Evolutionary conservation across 768 basidiomycete species (phyloP), one percentile per base, ranked within the genome.

Genomic region (Pleurotus djamor): DNA sequence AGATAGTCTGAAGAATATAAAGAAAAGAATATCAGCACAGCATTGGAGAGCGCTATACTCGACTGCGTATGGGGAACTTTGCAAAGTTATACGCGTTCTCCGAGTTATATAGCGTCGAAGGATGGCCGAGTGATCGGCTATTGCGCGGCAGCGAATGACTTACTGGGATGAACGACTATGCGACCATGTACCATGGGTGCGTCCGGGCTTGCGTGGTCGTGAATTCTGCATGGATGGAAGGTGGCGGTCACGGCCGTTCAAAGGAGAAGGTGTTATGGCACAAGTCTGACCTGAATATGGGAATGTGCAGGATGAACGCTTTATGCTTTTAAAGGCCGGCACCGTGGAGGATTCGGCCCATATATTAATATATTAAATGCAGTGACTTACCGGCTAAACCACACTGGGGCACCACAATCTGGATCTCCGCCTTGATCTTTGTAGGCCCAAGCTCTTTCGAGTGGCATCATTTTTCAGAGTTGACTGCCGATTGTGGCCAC

Each of bases 251-350:
- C 49, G 34, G 49, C 8, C 16, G 49, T 41, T 14, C 9, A 56
- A 10, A 28, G 54, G 54, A 37, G 54, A 54, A 54, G 52, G 44
- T 56, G 54, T 56, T 41, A 56, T 56, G 54, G 52, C 52, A 36
- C 35, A 35, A 54, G 41, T 56, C 38, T 56, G 54, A 44, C 54
- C 54, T 56, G 41, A 38, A 56, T 56, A 56, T 56, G 54, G 54
- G 54, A 56, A 56, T 41, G 21, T 56, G 54, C 35, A 37, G 54
- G 54, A 38, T 43, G 37, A 56, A 56, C 33, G 54, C 54, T 56
- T 56, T 56, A 56, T 56, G 54, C 54, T 56, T 56, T 56, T 56
- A 56, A 56, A 56, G 49, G 41, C 54, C 54, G 54, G 54, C 36
- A n/a, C 54, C 54, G 54, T 56, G 54, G 54, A 56, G 54, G 49